Evolutionary conservation across 768 basidiomycete genomes (phyloP).

Genomic region (Lactarius psammicola): DNA sequence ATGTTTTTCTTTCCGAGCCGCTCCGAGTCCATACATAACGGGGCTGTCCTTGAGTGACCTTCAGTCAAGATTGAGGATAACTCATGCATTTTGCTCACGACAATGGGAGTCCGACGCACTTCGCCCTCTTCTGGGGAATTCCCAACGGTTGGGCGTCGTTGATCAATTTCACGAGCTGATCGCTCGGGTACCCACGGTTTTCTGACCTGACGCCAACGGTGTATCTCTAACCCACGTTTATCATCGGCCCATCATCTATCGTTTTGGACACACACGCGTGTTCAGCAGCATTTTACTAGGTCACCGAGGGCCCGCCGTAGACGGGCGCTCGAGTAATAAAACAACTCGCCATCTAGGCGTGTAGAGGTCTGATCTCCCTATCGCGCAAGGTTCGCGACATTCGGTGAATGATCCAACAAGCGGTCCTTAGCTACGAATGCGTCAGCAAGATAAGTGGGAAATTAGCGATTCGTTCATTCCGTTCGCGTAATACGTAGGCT

Average conservation of each 20-base stretch:
- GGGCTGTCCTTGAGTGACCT: background rate
- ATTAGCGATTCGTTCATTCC: constrained; percentile 11
- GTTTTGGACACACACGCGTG: background rate
- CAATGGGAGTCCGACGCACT: background rate
- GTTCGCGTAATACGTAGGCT: constrained; percentile 16
- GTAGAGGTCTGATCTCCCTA: background rate
- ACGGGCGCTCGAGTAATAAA: background rate
- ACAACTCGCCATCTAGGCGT: background rate
- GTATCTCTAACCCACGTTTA: constrained; percentile 11
- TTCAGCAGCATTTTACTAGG: background rate
- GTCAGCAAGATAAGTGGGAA: constrained; percentile 16
- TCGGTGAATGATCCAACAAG: constrained; percentile 3
- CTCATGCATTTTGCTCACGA: background rate
- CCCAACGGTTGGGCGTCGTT: constrained; percentile 13
- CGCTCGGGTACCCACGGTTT: constrained; percentile 10
- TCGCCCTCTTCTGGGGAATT: background rate
- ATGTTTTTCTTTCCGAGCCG: background rate
- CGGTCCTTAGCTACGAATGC: background rate
- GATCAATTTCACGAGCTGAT: constrained; percentile 15
- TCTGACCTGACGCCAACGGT: background rate
- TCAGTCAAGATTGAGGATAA: background rate
- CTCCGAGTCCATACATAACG: background rate
- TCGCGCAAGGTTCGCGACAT: constrained; percentile 10
- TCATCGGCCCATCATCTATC: background rate
- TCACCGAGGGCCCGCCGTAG: background rate